Conservation (phyloP, 2,329 filamentous ascomycete genomes). For the Monosporascus sp. region DNA sequence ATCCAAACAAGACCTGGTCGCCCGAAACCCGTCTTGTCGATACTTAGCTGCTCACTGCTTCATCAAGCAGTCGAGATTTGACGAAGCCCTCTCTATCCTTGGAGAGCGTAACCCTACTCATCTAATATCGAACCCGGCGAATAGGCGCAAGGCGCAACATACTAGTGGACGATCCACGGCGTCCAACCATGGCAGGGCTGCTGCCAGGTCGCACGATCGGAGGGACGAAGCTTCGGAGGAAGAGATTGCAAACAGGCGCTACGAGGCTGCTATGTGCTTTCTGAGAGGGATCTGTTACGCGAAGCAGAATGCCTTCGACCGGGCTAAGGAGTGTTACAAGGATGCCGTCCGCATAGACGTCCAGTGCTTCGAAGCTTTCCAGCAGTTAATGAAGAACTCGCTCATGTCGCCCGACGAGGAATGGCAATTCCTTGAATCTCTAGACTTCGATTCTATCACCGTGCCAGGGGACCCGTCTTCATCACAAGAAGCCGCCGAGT, state of each 20-base stretch:
- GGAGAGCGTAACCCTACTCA: conserved; percentile 94
- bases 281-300: conserved; percentile 89
- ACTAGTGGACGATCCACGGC: conserved; percentile 27
- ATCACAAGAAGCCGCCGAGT: conserved; percentile 83
- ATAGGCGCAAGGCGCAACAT: conserved; percentile 67
- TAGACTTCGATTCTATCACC: conserved; percentile 82
- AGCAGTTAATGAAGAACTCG: conserved; percentile 95
- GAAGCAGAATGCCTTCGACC: conserved; percentile 94
- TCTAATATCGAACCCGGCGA: conserved; percentile 61
- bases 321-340: conserved; percentile 97
- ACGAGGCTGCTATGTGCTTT: conserved; percentile 97
- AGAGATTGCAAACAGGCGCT: conserved; percentile 69
- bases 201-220: conserved; percentile 16
- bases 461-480: conserved; percentile 58
- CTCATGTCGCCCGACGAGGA: conserved; percentile 87
- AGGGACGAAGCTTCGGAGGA: conserved; percentile 45
- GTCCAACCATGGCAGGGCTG: conserved; percentile 13
- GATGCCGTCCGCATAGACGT: conserved; percentile 95
- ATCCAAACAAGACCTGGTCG: conserved; percentile 73
- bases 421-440: conserved; percentile 78
- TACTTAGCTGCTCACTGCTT: conserved; percentile 93
- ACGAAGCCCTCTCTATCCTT: conserved; percentile 79
- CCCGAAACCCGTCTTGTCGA: conserved; percentile 77
- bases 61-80: conserved; percentile 84
- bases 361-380: conserved; percentile 96